phyloP scores from a whole-genome alignment of 345 rosid species.

The Trapa bicornis region DNA sequence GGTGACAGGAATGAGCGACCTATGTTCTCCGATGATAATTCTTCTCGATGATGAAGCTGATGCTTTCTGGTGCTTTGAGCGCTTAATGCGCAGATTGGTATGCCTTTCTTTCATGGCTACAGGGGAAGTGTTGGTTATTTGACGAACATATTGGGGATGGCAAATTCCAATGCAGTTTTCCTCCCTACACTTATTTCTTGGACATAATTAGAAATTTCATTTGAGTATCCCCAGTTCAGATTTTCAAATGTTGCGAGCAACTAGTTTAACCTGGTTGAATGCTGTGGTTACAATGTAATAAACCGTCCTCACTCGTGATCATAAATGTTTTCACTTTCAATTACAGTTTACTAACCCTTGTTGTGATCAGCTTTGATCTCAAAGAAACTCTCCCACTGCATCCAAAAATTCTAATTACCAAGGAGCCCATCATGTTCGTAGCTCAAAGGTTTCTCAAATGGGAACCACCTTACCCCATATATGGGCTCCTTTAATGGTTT shows the following conservation, averaged over 20 bases:
- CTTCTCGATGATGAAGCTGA: slow-evolving; percentile 91
- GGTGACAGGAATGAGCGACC: slow-evolving; percentile 92
- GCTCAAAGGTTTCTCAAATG: no score
- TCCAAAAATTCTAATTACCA: no score
- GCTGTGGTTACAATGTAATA: neutral
- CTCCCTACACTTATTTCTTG: neutral
- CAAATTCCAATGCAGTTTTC: neutral
- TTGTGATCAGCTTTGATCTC: no score
- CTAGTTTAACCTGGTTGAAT: neutral
- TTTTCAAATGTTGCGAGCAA: neutral
- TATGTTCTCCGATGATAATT: slow-evolving; percentile 97
- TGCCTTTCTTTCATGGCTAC: neutral
- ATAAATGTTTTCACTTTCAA: neutral
- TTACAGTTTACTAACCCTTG: neutral
- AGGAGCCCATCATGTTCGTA: no score
- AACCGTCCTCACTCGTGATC: neutral
- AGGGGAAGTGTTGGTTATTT: neutral
- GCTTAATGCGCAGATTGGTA: slow-evolving; percentile 98
- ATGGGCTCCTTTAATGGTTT: no score
- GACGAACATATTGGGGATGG: neutral
- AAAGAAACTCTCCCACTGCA: no score
- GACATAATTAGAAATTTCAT: neutral
- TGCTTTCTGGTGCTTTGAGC: slow-evolving; percentile 98
- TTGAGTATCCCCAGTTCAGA: neutral
- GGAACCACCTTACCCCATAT: no score